Evolutionary conservation across 2,329 filamentous ascomycete genomes (phyloP).

Genomic region (Colletotrichum tropicale): DNA sequence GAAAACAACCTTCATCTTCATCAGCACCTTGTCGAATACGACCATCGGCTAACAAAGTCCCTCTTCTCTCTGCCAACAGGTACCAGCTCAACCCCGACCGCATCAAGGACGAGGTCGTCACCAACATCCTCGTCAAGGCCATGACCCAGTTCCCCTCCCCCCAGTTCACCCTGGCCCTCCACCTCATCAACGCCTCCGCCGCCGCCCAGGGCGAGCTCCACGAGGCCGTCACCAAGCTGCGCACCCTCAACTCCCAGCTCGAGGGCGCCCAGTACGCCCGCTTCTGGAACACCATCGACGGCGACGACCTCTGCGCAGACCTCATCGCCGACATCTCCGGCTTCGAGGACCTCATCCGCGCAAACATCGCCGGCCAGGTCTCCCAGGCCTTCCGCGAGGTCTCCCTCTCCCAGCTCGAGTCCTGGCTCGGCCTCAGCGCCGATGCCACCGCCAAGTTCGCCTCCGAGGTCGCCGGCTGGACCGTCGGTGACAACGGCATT

Average conservation of each 20-base stretch:
- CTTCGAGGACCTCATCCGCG: slow-evolving; percentile 92
- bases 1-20: slow-evolving; percentile 22
- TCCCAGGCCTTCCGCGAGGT: slow-evolving; percentile 81
- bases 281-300: slow-evolving; percentile 94
- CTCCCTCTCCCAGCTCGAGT: slow-evolving; percentile 69
- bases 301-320: slow-evolving; percentile 94
- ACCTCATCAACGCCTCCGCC: slow-evolving; percentile 86
- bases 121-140: slow-evolving; percentile 98
- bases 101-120: slow-evolving; percentile 94
- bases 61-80: slow-evolving; percentile 49
- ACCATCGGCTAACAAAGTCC: not conserved
- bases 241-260: slow-evolving; percentile 82
- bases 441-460: slow-evolving; percentile 78
- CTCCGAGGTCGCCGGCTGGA: slow-evolving; percentile 86
- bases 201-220: slow-evolving; percentile 73
- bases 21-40: slow-evolving; percentile 55
- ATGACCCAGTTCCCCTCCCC: slow-evolving; percentile 96
- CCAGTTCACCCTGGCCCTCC: slow-evolving; percentile 92
- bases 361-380: slow-evolving; percentile 87
- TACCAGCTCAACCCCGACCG: slow-evolving; percentile 99
- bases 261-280: slow-evolving; percentile 87
- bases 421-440: slow-evolving; percentile 76
- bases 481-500: slow-evolving; percentile 67
- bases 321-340: slow-evolving; percentile 91
- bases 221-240: slow-evolving; percentile 90